Percentiles rank a stretch among this genome's conserved stretches.
phyloP scores from a whole-genome alignment of 495 filamentous ascomycete genomes.

The Aspergillus nanangensis region DNA sequence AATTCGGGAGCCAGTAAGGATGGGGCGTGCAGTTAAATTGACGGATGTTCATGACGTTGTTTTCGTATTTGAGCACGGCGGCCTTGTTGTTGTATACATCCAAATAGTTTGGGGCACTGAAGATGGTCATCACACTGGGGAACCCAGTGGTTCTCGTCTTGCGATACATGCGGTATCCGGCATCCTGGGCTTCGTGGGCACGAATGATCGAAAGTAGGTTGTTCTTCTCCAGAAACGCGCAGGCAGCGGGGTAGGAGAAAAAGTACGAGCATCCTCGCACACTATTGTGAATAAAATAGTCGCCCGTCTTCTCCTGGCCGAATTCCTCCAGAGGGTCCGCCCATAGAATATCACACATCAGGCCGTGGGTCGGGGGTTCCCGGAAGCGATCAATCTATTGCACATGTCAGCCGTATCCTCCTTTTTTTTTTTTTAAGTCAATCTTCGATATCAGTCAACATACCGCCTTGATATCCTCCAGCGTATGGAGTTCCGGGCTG shows the following conservation, averaged over 20 bases:
- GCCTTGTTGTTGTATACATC: constrained; percentile 99
- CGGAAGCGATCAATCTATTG: constrained; percentile 91
- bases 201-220: constrained; percentile 96
- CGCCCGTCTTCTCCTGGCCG: constrained; percentile 94
- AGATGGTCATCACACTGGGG: constrained; percentile 99
- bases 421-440: no score
- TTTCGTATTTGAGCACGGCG: constrained; percentile 97
- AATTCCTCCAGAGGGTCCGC: constrained; percentile 99
- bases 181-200: constrained; percentile 98
- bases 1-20: constrained; percentile 98
- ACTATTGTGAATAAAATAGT: constrained; percentile 97
- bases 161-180: constrained; percentile 97
- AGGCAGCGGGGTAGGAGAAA: constrained; percentile 98
- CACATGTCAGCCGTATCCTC: neutral
- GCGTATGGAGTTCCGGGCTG: constrained; percentile 89
- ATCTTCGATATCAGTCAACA: constrained; percentile 24
- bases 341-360: constrained; percentile 99
- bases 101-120: constrained; percentile 96
- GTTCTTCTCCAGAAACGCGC: constrained; percentile 97
- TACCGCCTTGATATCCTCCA: constrained; percentile 88
- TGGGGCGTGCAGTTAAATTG: constrained; percentile 99
- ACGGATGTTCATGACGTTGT: constrained; percentile 99
- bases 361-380: constrained; percentile 91
- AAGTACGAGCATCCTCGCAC: constrained; percentile 98
- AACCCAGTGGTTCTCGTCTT: constrained; percentile 98